Conservation (phyloP, 2,329 filamentous ascomycete species). For the Knufia fluminis region DNA sequence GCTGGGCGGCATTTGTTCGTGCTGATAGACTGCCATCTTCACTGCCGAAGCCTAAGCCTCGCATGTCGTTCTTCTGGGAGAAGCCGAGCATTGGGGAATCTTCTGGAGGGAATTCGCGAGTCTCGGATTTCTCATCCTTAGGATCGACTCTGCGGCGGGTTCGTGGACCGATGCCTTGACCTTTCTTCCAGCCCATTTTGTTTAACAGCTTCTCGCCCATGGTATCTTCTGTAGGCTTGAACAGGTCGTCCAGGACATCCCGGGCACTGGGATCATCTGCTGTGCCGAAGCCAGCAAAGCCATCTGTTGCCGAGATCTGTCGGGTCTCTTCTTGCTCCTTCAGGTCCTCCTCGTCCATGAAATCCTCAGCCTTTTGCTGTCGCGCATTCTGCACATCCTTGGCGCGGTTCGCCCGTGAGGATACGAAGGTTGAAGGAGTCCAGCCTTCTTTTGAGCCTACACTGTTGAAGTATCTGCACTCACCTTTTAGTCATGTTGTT, state of each 20-base stretch:
- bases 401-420: constrained; percentile 69
- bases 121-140: constrained; percentile 36
- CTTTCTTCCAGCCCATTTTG: constrained; percentile 92
- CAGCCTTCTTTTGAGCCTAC: constrained; percentile 98
- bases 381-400: constrained; percentile 47
- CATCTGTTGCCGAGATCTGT: constrained; percentile 60
- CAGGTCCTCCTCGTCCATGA: constrained; percentile 96
- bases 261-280: constrained; percentile 44
- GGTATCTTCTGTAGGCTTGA: constrained; percentile 65
- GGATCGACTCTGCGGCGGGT: constrained; percentile 57
- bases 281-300: constrained; percentile 68
- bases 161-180: constrained; percentile 86
- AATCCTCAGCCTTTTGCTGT: constrained; percentile 69
- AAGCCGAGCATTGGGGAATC: constrained; percentile 57
- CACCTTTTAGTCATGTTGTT: constrained; percentile 28
- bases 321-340: constrained; percentile 74
- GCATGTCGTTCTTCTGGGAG: constrained; percentile 36
- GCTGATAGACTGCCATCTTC: constrained; percentile 24
- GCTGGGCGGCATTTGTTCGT: too few relatives aligned
- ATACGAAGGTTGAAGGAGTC: constrained; percentile 85
- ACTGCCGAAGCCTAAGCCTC: constrained; percentile 38
- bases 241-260: constrained; percentile 59
- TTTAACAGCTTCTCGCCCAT: constrained; percentile 78
- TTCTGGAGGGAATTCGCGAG: constrained; percentile 75
- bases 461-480: constrained; percentile 81